These are phyloP conservation scores for Cordyceps farinosa DNA, from an alignment of 2,329 filamentous ascomycete genomes.

Conservation along the genomic window DNA sequence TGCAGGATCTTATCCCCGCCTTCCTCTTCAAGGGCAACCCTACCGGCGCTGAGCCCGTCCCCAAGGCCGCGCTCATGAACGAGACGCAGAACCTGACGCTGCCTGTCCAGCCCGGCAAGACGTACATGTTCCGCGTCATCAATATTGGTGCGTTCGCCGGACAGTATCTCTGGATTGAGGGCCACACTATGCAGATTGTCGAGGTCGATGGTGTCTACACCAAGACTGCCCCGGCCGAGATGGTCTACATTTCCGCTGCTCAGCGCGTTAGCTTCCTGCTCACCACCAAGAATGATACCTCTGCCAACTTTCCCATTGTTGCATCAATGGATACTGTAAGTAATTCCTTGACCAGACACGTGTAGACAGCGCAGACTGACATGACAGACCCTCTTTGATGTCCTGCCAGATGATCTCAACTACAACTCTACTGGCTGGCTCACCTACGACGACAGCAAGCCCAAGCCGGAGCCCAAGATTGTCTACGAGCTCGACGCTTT, in stretches of 20 bases:
- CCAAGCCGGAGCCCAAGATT: conserved; percentile 46
- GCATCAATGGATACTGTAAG: conserved; percentile 65
- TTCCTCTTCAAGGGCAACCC: conserved; percentile 55
- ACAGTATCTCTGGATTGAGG: conserved; percentile 65
- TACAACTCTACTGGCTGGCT: conserved; percentile 66
- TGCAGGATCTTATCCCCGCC: conserved; percentile 41
- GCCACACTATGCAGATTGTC: conserved; percentile 64
- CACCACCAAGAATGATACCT: conserved; percentile 60
- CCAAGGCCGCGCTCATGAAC: conserved; percentile 66
- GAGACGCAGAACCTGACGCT: conserved; percentile 61
- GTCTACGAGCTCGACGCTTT: conserved; percentile 60
- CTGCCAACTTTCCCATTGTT: conserved; percentile 63
- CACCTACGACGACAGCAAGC: conserved; percentile 48
- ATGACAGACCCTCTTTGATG: conserved; percentile 61
- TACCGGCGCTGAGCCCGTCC: conserved; percentile 61
- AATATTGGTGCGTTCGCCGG: conserved; percentile 71
- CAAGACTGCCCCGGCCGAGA: conserved; percentile 54
- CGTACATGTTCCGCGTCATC: conserved; percentile 68
- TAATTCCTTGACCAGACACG: neutral
- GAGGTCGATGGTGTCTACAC: conserved; percentile 72
- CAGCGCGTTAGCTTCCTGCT: conserved; percentile 63
- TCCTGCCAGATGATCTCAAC: conserved; percentile 63
- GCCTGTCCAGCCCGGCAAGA: conserved; percentile 61
- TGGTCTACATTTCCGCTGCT: conserved; percentile 64
- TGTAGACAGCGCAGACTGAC: conserved; percentile 22